Conservation (phyloP, 352 stramenopile genomes). For the Phytophthora melonis region DNA sequence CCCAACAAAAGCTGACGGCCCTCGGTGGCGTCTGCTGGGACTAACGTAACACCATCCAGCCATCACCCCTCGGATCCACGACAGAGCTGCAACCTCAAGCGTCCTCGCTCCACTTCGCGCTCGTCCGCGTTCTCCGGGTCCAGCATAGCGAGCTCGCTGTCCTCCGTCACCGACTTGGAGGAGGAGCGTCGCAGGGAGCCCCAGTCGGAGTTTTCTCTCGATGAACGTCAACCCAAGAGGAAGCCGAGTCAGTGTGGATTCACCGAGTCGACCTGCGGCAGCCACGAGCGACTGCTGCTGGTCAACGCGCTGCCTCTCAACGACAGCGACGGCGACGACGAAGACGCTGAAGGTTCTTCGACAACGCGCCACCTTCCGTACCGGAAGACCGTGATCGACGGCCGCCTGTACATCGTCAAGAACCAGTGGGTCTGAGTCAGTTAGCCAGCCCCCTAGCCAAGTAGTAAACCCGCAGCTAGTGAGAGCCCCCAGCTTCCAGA, state of each 20-base stretch:
- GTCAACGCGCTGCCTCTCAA: conserved; percentile 22
- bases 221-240: conserved; percentile 1
- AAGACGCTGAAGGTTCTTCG: not conserved
- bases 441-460: too few relatives aligned
- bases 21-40: not conserved
- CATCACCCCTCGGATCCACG: not conserved
- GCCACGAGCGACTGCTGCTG: conserved; percentile 24
- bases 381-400: conserved; percentile 17
- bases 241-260: conserved; percentile 9
- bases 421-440: conserved; percentile 37
- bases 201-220: conserved; percentile 10
- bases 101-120: not conserved
- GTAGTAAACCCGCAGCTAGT: too few relatives aligned
- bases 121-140: too few relatives aligned
- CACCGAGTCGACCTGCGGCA: conserved; percentile 12
- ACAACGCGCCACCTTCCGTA: conserved; percentile 24
- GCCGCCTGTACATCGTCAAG: conserved; percentile 4
- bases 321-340: conserved; percentile 11
- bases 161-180: conserved; percentile 22
- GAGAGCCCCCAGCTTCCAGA: not conserved
- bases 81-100: not conserved
- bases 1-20: conserved; percentile 15
- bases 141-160: too few relatives aligned
- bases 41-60: not conserved
- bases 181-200: conserved; percentile 19